Evolutionary conservation across 768 basidiomycete species (phyloP), one percentile per base, ranked within the genome.

Genomic region (Trametes elegans): DNA sequence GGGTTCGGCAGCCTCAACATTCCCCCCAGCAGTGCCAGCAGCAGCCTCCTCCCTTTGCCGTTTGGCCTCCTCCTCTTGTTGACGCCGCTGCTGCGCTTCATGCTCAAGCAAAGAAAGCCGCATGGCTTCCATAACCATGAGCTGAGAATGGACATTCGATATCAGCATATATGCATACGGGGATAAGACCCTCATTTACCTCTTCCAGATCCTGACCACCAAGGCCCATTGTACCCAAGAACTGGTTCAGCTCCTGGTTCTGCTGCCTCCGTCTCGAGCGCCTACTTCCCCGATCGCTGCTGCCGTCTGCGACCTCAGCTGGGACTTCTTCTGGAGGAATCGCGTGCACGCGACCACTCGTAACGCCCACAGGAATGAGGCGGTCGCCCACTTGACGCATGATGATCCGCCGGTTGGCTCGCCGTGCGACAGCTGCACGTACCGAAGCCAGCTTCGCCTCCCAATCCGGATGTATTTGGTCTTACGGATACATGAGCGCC

Each of bases 121-220:
- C 94, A 99, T 98, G 5, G 97, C 97, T 73, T 98, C 97, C 91
- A 95, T 95, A 50, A 99, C 76, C 96, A 98, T 98, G 39, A 99
- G 73, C 93, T 35, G 61, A 38, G 19, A 40, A 27, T 38, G 21
- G 5, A 34, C 16, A 14, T 14, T 14, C 52, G 38, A 26, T 27
- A 32, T 19, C 27, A 49, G 21, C 16, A n/a, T 42, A 1, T 34
- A 34, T 40, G 10, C 27, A 19, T 11, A 29, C n/a, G 32, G 10
- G 38, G 3, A 35, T 49, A 32, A 47, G 27, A n/a, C 5, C 3
- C 21, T 5, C 40, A 68, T 81, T 66, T 64, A 93, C 93, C 79
- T 96, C 94, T 76, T 95, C 94, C 51, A 96, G 70, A 73, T 96
- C 94, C 69, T 89, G 88, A n/a, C 90, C 90, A 42, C 79, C 83